Conservation (phyloP, 1,284 basidiomycete genomes). For the Puccinia polysora region DNA sequence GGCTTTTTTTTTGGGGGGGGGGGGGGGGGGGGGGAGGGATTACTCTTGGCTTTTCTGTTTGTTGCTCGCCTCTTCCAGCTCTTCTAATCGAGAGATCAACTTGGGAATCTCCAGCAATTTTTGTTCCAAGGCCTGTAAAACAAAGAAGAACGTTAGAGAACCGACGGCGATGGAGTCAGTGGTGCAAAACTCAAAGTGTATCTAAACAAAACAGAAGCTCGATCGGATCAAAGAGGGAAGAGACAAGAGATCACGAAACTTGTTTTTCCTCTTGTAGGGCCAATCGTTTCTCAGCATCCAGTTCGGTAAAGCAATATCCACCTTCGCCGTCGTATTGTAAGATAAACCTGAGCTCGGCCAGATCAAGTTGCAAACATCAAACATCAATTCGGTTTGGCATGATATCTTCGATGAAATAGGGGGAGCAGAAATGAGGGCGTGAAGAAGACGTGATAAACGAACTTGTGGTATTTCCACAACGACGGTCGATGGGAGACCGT, state of each 20-base stretch:
- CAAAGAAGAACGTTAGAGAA: background rate
- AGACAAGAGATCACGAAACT: constrained; percentile 18
- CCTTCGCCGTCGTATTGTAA: constrained; percentile 57
- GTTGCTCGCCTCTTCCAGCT: constrained; percentile 61
- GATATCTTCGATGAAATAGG: no score
- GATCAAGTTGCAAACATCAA: constrained; percentile 57
- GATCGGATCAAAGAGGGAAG: background rate
- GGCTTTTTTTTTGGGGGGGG: no score
- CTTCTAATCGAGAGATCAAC: constrained; percentile 70
- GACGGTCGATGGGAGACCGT: constrained; percentile 61
- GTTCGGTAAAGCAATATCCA: constrained; percentile 68
- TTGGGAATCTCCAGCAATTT: constrained; percentile 77
- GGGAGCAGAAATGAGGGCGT: background rate
- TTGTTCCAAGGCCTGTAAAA: constrained; percentile 60
- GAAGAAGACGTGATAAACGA: constrained; percentile 48
- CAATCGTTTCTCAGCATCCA: constrained; percentile 85
- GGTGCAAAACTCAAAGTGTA: background rate
- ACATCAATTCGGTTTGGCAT: no score
- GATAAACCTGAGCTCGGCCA: constrained; percentile 1
- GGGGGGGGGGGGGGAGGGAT: no score
- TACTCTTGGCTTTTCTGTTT: constrained; percentile 8
- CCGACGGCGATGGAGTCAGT: background rate
- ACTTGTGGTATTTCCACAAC: constrained; percentile 86
- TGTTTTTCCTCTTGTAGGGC: constrained; percentile 93
- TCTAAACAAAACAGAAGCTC: background rate